Conservation (phyloP, 2,329 filamentous ascomycete species). For the Neofusicoccum parvum region DNA sequence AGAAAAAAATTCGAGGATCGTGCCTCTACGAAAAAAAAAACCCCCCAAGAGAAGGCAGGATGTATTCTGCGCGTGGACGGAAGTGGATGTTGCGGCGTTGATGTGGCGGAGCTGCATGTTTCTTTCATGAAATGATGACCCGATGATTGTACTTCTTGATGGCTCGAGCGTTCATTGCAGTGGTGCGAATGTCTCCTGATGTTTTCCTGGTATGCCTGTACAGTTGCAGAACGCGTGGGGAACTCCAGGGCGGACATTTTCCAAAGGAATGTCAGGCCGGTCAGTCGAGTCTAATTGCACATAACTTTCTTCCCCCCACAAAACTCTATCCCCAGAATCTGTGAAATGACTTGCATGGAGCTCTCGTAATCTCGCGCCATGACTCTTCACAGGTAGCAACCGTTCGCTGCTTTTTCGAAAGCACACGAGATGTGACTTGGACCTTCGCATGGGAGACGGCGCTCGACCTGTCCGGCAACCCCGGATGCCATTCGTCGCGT, state of each 20-base stretch:
- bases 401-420: too few relatives aligned
- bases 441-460: too few relatives aligned
- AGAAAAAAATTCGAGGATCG: background rate
- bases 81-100: background rate
- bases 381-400: too few relatives aligned
- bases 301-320: background rate
- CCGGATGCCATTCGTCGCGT: too few relatives aligned
- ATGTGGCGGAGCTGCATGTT: background rate
- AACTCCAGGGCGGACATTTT: background rate
- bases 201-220: background rate
- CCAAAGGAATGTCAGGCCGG: background rate
- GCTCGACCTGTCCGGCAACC: too few relatives aligned
- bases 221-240: background rate
- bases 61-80: background rate
- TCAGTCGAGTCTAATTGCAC: background rate
- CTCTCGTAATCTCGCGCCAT: background rate
- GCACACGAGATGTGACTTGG: too few relatives aligned
- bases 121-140: background rate
- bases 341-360: background rate
- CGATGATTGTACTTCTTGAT: background rate
- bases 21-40: background rate
- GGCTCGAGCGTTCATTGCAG: background rate
- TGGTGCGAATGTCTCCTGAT: conserved; percentile 4
- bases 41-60: background rate
- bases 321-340: background rate